A percentile compares a stretch with the other conserved stretches of the same genome.
These are phyloP conservation scores for Paraphaeosphaeria minitans DNA, from an alignment of 2,329 filamentous ascomycete species.

Conservation along the genomic window DNA sequence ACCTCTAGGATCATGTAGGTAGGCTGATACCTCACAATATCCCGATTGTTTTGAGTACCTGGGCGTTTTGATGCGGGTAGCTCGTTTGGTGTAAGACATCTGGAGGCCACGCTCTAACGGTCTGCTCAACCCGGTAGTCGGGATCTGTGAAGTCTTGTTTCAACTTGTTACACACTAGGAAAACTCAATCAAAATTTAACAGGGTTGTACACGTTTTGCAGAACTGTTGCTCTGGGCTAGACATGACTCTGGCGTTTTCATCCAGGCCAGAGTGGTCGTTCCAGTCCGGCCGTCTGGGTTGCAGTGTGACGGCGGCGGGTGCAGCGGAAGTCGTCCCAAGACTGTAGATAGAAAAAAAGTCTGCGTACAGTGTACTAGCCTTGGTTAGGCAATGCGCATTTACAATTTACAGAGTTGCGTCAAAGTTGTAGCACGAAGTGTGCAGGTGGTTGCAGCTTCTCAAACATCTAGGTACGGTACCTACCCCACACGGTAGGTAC, in stretches of 20 bases:
- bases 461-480: no score
- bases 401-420: no score
- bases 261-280: no score
- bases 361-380: no score
- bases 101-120: slow-evolving; percentile 20
- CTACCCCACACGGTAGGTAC: no score
- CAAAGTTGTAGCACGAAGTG: no score
- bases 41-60: not conserved
- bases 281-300: no score
- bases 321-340: no score
- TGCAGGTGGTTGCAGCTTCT: no score
- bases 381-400: no score
- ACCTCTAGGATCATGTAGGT: not conserved
- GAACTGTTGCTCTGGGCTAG: slow-evolving; percentile 14
- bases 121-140: slow-evolving; percentile 28
- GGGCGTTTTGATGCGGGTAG: slow-evolving; percentile 14
- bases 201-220: slow-evolving; percentile 9
- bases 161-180: slow-evolving; percentile 25
- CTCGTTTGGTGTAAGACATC: slow-evolving; percentile 15
- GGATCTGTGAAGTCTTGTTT: slow-evolving; percentile 14
- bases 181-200: slow-evolving; percentile 7
- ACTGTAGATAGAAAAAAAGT: no score
- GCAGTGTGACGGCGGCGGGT: no score
- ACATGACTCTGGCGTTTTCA: slow-evolving; percentile 24
- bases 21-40: not conserved